These are phyloP conservation scores for Gossypium stocksii DNA, from an alignment of 345 rosid species.

Conservation along the genomic window DNA sequence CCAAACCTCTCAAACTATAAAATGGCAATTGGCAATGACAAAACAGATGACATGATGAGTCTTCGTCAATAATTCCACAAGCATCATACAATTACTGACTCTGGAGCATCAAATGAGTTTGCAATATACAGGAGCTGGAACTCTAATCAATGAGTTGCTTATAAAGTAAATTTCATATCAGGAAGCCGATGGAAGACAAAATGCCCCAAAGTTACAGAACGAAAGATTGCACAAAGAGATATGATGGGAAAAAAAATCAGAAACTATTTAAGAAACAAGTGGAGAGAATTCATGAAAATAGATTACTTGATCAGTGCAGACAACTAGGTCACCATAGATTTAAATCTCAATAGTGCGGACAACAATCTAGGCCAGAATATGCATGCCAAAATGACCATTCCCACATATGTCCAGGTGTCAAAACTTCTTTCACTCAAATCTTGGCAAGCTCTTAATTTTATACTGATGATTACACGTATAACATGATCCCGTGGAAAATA, in stretches of 20 bases:
- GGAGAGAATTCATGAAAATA: not conserved
- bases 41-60: not conserved
- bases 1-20: not conserved
- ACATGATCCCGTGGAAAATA: not conserved
- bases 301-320: not conserved
- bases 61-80: too few relatives aligned
- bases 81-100: not conserved
- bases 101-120: not conserved
- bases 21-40: not conserved
- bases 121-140: not conserved
- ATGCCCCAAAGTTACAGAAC: not conserved
- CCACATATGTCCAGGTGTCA: not conserved
- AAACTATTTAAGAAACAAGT: not conserved
- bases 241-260: not conserved
- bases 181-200: not conserved
- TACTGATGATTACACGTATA: not conserved
- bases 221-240: not conserved
- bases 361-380: not conserved
- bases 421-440: not conserved
- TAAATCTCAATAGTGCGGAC: not conserved
- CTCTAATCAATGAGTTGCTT: not conserved
- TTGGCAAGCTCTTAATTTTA: not conserved
- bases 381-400: not conserved
- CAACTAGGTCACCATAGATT: not conserved
- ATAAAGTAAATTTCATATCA: not conserved